phyloP scores from a whole-genome alignment of 1,284 basidiomycete genomes.

The Austropuccinia psidii region DNA sequence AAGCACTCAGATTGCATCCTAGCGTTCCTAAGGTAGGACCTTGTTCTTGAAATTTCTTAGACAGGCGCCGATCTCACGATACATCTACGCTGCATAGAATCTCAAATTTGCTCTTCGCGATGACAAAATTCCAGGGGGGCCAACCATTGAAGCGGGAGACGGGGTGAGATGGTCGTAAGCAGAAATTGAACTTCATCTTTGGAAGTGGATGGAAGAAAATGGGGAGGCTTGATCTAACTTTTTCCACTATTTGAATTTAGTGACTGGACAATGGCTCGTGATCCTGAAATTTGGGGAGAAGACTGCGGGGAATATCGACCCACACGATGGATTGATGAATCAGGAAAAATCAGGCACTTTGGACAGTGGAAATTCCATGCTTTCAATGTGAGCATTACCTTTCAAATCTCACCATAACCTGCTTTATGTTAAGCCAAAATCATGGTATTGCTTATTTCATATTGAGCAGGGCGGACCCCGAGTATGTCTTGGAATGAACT shows the following conservation, averaged over 20 bases:
- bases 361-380: constrained; percentile 39
- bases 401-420: no score
- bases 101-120: constrained; percentile 31
- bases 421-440: no score
- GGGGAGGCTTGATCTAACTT: background rate
- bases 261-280: constrained; percentile 40
- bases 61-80: background rate
- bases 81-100: background rate
- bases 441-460: background rate
- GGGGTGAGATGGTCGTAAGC: constrained; percentile 7
- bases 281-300: constrained; percentile 38
- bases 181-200: background rate
- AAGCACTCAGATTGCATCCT: background rate
- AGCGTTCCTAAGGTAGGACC: background rate
- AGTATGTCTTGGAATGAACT: constrained; percentile 38
- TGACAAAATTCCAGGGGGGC: constrained; percentile 41
- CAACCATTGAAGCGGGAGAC: constrained; percentile 40
- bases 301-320: constrained; percentile 41
- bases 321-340: constrained; percentile 39
- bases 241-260: background rate
- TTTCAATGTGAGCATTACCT: constrained; percentile 40
- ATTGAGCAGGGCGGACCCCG: constrained; percentile 31
- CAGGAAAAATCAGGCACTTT: constrained; percentile 37
- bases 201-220: background rate
- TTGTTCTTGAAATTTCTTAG: background rate